Conservation (phyloP, 2,329 filamentous ascomycete species). For the Epichloe baconii region DNA sequence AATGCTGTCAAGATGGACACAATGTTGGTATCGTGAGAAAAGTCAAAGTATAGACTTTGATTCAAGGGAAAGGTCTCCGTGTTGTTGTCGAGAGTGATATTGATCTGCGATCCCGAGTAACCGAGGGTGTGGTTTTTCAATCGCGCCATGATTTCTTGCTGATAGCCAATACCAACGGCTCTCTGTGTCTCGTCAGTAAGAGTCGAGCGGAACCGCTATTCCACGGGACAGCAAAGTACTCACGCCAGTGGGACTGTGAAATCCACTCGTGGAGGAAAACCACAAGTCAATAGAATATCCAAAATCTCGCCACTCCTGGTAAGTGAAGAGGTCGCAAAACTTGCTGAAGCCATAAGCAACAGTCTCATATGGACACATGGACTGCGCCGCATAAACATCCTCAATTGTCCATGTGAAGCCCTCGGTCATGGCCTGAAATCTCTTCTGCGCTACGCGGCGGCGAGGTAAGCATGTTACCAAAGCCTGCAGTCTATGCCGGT, state of each 20-base stretch:
- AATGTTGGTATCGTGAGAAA: conserved; percentile 67
- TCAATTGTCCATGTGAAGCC: conserved; percentile 49
- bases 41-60: conserved; percentile 64
- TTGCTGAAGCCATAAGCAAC: conserved; percentile 62
- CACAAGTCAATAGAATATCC: conserved; percentile 57
- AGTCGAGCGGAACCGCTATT: neutral
- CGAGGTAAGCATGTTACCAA: neutral
- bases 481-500: too few relatives aligned
- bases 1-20: conserved; percentile 58
- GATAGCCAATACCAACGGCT: conserved; percentile 61
- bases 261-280: conserved; percentile 49
- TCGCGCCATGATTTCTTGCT: conserved; percentile 59
- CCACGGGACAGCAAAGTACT: conserved; percentile 11
- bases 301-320: conserved; percentile 60
- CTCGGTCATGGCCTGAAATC: conserved; percentile 42
- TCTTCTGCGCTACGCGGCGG: conserved; percentile 36
- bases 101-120: conserved; percentile 47
- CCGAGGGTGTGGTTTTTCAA: conserved; percentile 52
- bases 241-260: conserved; percentile 50
- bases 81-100: conserved; percentile 57
- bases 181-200: conserved; percentile 21
- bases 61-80: conserved; percentile 58
- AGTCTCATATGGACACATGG: conserved; percentile 65
- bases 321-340: conserved; percentile 65
- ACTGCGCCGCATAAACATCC: conserved; percentile 56